These are phyloP conservation scores for Schizophyllum commune DNA, from an alignment of 1,284 basidiomycete species.

Conservation along the genomic window DNA sequence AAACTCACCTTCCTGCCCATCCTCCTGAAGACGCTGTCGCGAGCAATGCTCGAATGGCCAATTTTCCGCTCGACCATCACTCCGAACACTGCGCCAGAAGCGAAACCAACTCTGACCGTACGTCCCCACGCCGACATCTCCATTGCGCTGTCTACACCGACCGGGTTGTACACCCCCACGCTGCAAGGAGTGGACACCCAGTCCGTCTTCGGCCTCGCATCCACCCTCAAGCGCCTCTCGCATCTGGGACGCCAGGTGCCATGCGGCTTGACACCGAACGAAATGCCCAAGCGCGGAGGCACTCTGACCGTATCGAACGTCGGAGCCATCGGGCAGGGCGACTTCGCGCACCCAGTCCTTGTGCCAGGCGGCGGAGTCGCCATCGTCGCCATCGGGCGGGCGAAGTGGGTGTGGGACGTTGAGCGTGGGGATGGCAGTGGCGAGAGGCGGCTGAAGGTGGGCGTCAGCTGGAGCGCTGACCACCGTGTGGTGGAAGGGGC, in stretches of 20 bases:
- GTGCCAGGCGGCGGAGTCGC: slow-evolving; percentile 87
- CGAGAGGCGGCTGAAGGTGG: slow-evolving; percentile 61
- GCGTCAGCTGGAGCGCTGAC: slow-evolving; percentile 84
- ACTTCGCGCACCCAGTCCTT: slow-evolving; percentile 70
- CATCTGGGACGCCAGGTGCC: slow-evolving; percentile 61
- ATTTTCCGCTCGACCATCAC: slow-evolving; percentile 72
- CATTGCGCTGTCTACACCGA: slow-evolving; percentile 74
- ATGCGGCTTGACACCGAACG: slow-evolving; percentile 49
- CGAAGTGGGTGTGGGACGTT: slow-evolving; percentile 78
- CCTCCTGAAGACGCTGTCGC: slow-evolving; percentile 79
- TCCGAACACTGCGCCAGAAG: slow-evolving; percentile 21
- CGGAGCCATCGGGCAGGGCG: slow-evolving; percentile 71
- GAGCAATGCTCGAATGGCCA: slow-evolving; percentile 79
- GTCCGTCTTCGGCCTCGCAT: slow-evolving; percentile 61
- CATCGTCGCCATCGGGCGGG: slow-evolving; percentile 83
- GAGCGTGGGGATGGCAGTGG: slow-evolving; percentile 29
- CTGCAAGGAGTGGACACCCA: slow-evolving; percentile 53
- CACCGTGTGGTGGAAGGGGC: slow-evolving; percentile 91
- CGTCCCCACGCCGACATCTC: slow-evolving; percentile 67
- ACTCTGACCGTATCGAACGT: slow-evolving; percentile 87
- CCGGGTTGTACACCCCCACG: slow-evolving; percentile 84
- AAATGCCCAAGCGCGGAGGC: slow-evolving; percentile 64
- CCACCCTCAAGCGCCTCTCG: slow-evolving; percentile 53
- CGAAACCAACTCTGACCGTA: slow-evolving; percentile 59
- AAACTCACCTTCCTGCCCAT: slow-evolving; percentile 80